A percentile compares a stretch with the other conserved stretches of the same genome.
Conservation (phyloP, 108 stramenopile species). For the Thalassiosira profunda region DNA sequence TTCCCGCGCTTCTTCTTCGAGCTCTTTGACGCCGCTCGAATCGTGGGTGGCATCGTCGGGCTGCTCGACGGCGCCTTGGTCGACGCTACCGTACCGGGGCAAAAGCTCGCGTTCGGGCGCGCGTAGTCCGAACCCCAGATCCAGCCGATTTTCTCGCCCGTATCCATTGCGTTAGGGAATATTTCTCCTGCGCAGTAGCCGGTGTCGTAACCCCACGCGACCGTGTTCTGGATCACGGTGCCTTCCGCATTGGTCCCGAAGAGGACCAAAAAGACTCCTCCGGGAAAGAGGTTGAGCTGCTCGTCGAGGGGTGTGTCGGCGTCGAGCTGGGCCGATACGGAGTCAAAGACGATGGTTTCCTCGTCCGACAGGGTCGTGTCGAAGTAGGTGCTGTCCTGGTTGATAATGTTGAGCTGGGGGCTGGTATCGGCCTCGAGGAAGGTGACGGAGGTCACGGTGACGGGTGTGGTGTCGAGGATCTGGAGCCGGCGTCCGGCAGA, state of each 20-base stretch:
- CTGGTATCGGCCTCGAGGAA: constrained; percentile 45
- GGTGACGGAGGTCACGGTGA: constrained; percentile 11
- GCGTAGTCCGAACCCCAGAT: too few species aligned
- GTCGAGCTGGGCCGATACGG: constrained; percentile 26
- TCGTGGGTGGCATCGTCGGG: too few species aligned
- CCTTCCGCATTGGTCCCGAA: constrained; percentile 1
- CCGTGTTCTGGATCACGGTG: constrained; percentile 8
- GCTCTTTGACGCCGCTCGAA: too few species aligned
- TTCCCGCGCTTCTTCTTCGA: too few species aligned
- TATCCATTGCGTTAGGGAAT: too few species aligned
- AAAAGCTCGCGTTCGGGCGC: too few species aligned
- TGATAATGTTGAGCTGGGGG: constrained; percentile 27
- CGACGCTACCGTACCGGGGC: too few species aligned
- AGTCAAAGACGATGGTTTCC: constrained; percentile 10
- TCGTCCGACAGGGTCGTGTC: constrained; percentile 17
- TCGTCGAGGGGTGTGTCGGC: neutral
- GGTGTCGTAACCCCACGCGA: constrained; percentile 32
- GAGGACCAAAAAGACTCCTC: constrained; percentile 25
- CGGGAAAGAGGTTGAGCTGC: constrained; percentile 28
- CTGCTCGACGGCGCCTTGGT: too few species aligned
- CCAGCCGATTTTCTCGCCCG: constrained; percentile 35
- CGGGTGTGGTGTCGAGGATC: neutral
- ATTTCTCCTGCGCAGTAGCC: constrained; percentile 18
- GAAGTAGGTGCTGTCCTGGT: constrained; percentile 29
- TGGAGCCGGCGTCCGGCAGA: neutral